Conservation (phyloP, 805 yeast genomes). For the Zygoascus ofunaensis region DNA sequence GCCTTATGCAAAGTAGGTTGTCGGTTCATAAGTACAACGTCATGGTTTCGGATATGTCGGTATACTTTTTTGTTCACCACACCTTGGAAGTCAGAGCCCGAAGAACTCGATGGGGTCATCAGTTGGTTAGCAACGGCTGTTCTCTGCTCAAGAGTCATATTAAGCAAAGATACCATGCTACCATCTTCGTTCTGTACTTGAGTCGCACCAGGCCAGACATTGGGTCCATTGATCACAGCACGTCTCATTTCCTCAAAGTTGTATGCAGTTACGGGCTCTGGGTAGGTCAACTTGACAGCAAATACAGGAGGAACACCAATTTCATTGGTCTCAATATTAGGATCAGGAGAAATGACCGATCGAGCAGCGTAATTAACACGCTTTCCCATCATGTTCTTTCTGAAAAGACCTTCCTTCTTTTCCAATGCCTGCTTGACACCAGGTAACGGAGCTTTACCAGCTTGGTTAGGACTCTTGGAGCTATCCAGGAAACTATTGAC, state of each 20-base stretch:
- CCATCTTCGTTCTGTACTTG: constrained; percentile 97
- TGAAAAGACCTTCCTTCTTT: constrained; percentile 95
- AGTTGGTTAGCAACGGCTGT: constrained; percentile 91
- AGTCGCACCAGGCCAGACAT: constrained; percentile 97
- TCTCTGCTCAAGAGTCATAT: constrained; percentile 89
- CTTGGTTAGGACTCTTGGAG: constrained; percentile 68
- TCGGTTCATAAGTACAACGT: constrained; percentile 96
- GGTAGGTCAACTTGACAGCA: constrained; percentile 90
- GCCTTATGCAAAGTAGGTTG: constrained; percentile 99
- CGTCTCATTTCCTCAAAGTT: constrained; percentile 84
- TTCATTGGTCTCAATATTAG: constrained; percentile 93
- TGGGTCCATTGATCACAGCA: constrained; percentile 97
- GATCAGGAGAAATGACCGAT: constrained; percentile 98
- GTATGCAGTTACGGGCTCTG: constrained; percentile 93
- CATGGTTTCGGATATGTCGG: constrained; percentile 90
- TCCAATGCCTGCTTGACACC: constrained; percentile 97
- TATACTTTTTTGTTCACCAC: constrained; percentile 84
- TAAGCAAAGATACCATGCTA: constrained; percentile 63
- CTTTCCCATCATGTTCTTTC: constrained; percentile 99
- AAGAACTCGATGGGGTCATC: constrained; percentile 60
- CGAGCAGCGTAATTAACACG: constrained; percentile 98
- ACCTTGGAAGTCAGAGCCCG: constrained; percentile 43
- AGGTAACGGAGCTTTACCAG: constrained; percentile 70
- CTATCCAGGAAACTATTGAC: constrained; percentile 91
- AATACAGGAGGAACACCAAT: constrained; percentile 99